These are phyloP conservation scores for Fomitopsis schrenkii DNA, from an alignment of 1,284 basidiomycete species.

Conservation along the genomic window DNA sequence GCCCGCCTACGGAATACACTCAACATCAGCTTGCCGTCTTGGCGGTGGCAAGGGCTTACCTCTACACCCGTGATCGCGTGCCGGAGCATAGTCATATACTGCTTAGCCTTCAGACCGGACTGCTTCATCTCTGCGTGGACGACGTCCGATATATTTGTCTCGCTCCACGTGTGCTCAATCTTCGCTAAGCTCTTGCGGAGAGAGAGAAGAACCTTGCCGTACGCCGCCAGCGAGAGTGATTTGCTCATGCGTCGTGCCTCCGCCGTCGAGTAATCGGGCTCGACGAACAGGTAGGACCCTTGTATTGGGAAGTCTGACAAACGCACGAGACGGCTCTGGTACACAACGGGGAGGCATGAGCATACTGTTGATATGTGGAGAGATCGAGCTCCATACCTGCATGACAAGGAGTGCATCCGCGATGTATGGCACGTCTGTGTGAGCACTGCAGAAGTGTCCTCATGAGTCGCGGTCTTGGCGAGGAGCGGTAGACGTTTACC, in stretches of 20 bases:
- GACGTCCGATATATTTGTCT: slow-evolving; percentile 34
- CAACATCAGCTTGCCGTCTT: slow-evolving; percentile 11
- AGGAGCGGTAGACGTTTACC: slow-evolving; percentile 23
- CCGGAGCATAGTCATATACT: slow-evolving; percentile 68
- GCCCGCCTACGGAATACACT: slow-evolving; percentile 34
- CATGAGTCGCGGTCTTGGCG: neutral
- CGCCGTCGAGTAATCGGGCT: slow-evolving; percentile 52
- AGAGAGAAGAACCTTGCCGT: slow-evolving; percentile 17
- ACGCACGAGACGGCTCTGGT: slow-evolving; percentile 65
- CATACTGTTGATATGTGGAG: too few relatives aligned
- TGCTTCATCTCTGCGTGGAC: slow-evolving; percentile 43
- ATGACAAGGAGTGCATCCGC: slow-evolving; percentile 52
- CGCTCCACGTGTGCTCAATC: slow-evolving; percentile 8
- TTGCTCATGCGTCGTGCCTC: slow-evolving; percentile 57
- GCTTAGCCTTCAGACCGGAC: slow-evolving; percentile 42
- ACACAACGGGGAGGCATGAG: neutral
- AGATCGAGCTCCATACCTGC: slow-evolving; percentile 34
- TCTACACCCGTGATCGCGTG: slow-evolving; percentile 79
- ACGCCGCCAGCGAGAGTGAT: slow-evolving; percentile 27
- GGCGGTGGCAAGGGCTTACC: slow-evolving; percentile 35
- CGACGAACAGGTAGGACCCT: slow-evolving; percentile 74
- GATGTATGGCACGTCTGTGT: slow-evolving; percentile 51
- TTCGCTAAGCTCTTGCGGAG: slow-evolving; percentile 11
- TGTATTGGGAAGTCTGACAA: slow-evolving; percentile 63
- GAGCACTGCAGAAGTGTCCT: slow-evolving; percentile 30